Conservation (phyloP, 495 filamentous ascomycete species). For the Podospora didyma region DNA sequence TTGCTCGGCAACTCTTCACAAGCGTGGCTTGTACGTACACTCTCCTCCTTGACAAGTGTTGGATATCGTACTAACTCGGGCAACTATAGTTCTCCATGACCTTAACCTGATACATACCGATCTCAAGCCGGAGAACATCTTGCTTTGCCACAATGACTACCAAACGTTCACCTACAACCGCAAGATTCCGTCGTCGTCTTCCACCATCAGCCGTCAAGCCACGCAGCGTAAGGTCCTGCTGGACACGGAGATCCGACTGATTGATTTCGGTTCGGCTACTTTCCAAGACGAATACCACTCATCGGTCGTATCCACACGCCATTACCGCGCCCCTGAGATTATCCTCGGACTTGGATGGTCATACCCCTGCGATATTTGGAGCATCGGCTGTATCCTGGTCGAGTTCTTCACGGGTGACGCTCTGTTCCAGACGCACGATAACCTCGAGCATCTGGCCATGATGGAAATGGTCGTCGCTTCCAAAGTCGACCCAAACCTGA, state of each 20-base stretch:
- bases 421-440: slow-evolving; percentile 96
- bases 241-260: slow-evolving; percentile 93
- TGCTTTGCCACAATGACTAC: slow-evolving; percentile 83
- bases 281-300: slow-evolving; percentile 99
- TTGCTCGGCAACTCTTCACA: slow-evolving; percentile 93
- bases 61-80: slow-evolving; percentile 22
- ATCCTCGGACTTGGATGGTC: slow-evolving; percentile 97
- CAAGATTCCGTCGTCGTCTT: slow-evolving; percentile 86
- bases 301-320: slow-evolving; percentile 91
- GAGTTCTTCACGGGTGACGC: slow-evolving; percentile 98
- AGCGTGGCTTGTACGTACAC: slow-evolving; percentile 89
- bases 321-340: slow-evolving; percentile 96
- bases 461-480: slow-evolving; percentile 86
- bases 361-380: slow-evolving; percentile 98
- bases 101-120: slow-evolving; percentile 98
- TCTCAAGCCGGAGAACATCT: slow-evolving; percentile 96
- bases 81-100: slow-evolving; percentile 83
- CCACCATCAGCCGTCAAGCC: slow-evolving; percentile 68
- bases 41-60: not conserved
- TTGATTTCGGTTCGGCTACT: slow-evolving; percentile 96
- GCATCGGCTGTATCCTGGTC: slow-evolving; percentile 97
- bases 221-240: slow-evolving; percentile 83
- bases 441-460: slow-evolving; percentile 98
- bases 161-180: slow-evolving; percentile 98
- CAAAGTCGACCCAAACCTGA: slow-evolving; percentile 69